Evolutionary conservation across 768 basidiomycete species (phyloP), one percentile per base, ranked within the genome.

Genomic region (Termitomyces sp.): DNA sequence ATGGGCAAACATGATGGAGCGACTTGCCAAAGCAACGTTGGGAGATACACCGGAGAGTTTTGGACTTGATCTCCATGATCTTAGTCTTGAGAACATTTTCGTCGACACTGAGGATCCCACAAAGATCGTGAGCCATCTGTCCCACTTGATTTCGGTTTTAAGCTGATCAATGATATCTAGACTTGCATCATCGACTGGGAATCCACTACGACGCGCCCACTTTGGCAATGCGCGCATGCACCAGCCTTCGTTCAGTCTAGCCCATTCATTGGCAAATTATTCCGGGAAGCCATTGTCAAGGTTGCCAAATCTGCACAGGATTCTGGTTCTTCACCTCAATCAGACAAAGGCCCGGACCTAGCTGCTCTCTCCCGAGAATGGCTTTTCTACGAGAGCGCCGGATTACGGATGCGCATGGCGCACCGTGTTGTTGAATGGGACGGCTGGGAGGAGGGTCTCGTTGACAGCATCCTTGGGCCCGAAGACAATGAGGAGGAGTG

Each of bases 181-280:
- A 89, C 89, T 1, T 89, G 89, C 63, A 81, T 94, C 54, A 93
- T 94, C 39, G 91, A 94, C 62, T 92, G 89, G 91, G 91, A 94
- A 66, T 89, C 91, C 15, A 92, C 91, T n/a, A 90, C 89, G 11
- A 90, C 85, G 9, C 79, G 91, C 13, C 91, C 91, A 4, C 77
- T 94, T 18, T 93, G 90, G 90, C 86, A 88, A 18, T 86, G 84
- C 55, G 89, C 91, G 0, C 91, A 94, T 64, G 76, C 91, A 2
- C 91, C 91, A 0, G 80, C 88, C 0, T 90, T 91, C 67, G 78
- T 90, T 20, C 87, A 88, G 60, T 82, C 83, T n/a, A 88, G 85
- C 56, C 82, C 86, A 0, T 90, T 91, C 73, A 83, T 86, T 2
- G 78, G 81, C 1, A 82, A 80, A 63, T 74, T 90, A 33, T 91